Base-by-base conservation (phyloP, 192 early-diverging fungal species). In the Gigaspora rosea region DNA sequence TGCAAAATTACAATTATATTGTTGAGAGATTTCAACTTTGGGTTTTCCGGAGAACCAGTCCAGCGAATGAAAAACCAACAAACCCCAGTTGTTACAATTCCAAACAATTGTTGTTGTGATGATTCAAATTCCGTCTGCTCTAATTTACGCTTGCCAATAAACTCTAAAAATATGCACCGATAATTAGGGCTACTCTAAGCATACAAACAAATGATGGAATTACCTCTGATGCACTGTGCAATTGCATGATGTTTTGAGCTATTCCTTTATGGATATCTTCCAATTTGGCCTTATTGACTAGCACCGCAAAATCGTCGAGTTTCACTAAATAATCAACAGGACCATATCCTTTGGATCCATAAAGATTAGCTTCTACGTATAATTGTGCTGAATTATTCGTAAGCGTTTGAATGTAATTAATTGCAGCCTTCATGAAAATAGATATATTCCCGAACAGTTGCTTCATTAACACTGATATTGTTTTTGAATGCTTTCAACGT, bases 301-400 rank as follows among this genome's bases (percentile, higher is more conserved):
- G 62, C 48, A 71, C 27, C 51, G 12, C 10, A 66, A 76, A 46
- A 67, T 64, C 46, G 48, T 20, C 15, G 52, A 63, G 33, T 16
- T 20, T 22, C 51, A 76, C 65, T 48, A 66, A n/a, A 33, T 76
- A 76, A 63, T 76, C 75, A 6, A 76, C 49, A 76, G 50, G 50
- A 16, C 75, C 75, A 66, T 76, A 76, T 13, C 75, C 62, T 2
- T 58, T 36, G 33, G 63, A 67, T 49, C 75, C 75, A 51, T 76
- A 62, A 16, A 76, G 41, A 13, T 76, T 41, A 33, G 13, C 32
- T 66, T 76, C 62, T 36, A 76, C 75, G n/a, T 35, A 33, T 36
- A 76, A 51, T n/a, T 56, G 62, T 67, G 57, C 22, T 67, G 59
- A 54, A 49, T 50, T 27, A 47, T 76, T 51, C n/a, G 27, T 56